Conservation (phyloP, 73 alveolate genomes). For the Tetrahymena borealis region DNA sequence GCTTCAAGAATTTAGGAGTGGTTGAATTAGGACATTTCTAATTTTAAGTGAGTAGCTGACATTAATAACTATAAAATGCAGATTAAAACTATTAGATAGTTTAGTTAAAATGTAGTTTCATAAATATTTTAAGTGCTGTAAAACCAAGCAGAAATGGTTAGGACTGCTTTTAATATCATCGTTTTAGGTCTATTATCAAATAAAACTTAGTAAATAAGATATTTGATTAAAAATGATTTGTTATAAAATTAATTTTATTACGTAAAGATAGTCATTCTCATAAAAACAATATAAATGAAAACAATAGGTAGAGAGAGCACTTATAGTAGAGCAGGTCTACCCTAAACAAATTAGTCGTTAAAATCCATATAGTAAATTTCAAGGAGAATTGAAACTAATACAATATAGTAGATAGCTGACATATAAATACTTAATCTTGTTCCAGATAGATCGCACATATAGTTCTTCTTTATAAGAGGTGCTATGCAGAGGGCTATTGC, state of each 20-base stretch:
- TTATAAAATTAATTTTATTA: not conserved
- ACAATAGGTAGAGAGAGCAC: not conserved
- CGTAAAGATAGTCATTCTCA: not conserved
- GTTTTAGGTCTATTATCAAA: not conserved
- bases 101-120: not conserved
- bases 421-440: not conserved
- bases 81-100: not conserved
- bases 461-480: not conserved
- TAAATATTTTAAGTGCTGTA: not conserved
- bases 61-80: not conserved
- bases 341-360: not conserved
- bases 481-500: not conserved
- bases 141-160: not conserved
- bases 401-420: not conserved
- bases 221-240: not conserved
- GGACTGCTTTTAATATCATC: not conserved
- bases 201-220: not conserved
- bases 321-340: not conserved
- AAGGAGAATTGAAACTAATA: not conserved
- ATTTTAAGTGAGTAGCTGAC: not conserved
- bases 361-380: not conserved
- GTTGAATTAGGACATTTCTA: not conserved
- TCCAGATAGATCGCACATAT: not conserved
- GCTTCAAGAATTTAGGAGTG: not conserved
- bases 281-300: not conserved